phyloP scores from a whole-genome alignment of 495 filamentous ascomycete genomes.

The Diplogelasinospora grovesii region DNA sequence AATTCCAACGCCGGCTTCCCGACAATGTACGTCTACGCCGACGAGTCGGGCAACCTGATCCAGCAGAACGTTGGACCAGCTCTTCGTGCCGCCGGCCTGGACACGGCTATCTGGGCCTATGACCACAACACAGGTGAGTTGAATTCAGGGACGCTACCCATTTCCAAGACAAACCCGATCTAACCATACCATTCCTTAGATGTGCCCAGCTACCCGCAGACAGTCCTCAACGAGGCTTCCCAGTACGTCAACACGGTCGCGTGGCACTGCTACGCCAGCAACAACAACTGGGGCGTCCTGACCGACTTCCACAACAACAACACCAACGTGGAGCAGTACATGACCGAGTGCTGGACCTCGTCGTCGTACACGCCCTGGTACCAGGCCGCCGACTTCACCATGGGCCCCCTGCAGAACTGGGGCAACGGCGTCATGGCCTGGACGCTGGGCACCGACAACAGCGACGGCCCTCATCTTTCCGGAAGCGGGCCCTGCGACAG shows the following conservation, averaged over 20 bases:
- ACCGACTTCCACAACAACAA: constrained; percentile 41
- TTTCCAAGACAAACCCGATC: constrained; percentile 4
- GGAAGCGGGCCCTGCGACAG: constrained; percentile 37
- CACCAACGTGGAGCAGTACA: constrained; percentile 44
- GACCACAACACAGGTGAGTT: constrained; percentile 52
- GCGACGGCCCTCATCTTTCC: constrained; percentile 46
- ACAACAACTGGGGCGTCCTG: constrained; percentile 43
- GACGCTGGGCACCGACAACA: constrained; percentile 46
- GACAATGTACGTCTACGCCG: constrained; percentile 47
- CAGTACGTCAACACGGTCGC: constrained; percentile 43
- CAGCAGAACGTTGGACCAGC: constrained; percentile 45
- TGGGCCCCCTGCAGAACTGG: constrained; percentile 53
- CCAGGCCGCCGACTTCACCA: constrained; percentile 45
- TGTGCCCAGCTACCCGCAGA: constrained; percentile 39
- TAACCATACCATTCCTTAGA: constrained; percentile 18
- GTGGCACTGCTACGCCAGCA: constrained; percentile 51
- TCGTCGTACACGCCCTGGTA: constrained; percentile 37
- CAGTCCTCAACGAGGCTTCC: constrained; percentile 37
- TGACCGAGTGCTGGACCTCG: constrained; percentile 54
- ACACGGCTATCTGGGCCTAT: constrained; percentile 47
- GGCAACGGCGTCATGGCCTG: constrained; percentile 44
- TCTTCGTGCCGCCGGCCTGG: constrained; percentile 32
- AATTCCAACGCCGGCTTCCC: constrained; percentile 48
- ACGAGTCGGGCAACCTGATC: constrained; percentile 43
- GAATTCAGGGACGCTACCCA: not conserved